These are phyloP conservation scores for Pulveroboletus sp. DNA, from an alignment of 1,284 basidiomycete species.

Conservation along the genomic window DNA sequence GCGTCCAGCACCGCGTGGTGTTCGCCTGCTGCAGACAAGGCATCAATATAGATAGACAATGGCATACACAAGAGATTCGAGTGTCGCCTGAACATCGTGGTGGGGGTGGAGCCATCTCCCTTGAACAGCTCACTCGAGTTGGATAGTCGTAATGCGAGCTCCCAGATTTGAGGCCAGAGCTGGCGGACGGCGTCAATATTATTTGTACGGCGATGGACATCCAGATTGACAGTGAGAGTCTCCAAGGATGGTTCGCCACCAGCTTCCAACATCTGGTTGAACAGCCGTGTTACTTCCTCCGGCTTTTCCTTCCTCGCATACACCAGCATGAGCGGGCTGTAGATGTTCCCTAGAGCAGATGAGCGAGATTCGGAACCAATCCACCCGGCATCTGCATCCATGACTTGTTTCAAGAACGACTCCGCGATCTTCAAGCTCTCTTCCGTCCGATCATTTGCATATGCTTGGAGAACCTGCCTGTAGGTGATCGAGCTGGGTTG, in stretches of 20 bases:
- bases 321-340: conserved; percentile 60
- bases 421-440: conserved; percentile 56
- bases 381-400: conserved; percentile 40
- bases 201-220: conserved; percentile 65
- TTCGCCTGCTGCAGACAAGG: conserved; percentile 61
- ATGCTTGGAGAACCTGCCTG: conserved; percentile 64
- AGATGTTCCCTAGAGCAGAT: conserved; percentile 51
- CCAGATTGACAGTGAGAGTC: conserved; percentile 67
- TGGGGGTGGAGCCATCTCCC: conserved; percentile 13
- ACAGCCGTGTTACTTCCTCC: conserved; percentile 56
- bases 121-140: conserved; percentile 35
- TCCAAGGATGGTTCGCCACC: conserved; percentile 58
- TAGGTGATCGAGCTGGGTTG: conserved; percentile 72
- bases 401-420: conserved; percentile 54
- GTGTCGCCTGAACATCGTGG: conserved; percentile 30
- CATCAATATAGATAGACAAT: conserved; percentile 82
- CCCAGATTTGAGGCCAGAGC: conserved; percentile 71
- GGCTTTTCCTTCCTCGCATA: conserved; percentile 49
- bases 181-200: conserved; percentile 56
- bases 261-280: conserved; percentile 51
- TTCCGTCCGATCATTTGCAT: conserved; percentile 45
- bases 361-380: conserved; percentile 37
- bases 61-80: conserved; percentile 71
- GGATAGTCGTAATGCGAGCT: conserved; percentile 45
- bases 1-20: conserved; percentile 61